Evolutionary conservation across 2,329 filamentous ascomycete genomes (phyloP).

Genomic region (Colletotrichum lentis): DNA sequence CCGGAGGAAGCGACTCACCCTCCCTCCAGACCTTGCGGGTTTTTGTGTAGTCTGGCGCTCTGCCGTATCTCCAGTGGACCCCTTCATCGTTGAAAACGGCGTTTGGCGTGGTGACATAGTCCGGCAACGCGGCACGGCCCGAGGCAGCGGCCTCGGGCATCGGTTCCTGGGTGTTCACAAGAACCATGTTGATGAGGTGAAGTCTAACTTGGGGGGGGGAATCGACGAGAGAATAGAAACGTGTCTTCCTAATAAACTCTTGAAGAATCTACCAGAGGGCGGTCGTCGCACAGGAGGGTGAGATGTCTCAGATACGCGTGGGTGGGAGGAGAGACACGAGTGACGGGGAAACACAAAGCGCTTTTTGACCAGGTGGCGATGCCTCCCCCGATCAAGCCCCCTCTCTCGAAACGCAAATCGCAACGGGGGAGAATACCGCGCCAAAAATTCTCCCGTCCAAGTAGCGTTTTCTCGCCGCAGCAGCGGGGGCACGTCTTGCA

Average conservation of each 20-base stretch:
- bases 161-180: slow-evolving; percentile 22
- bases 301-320: slow-evolving; percentile 31
- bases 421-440: neutral
- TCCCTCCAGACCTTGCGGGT: slow-evolving; percentile 67
- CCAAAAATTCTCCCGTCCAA: slow-evolving; percentile 1
- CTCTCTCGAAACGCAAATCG: slow-evolving; percentile 25
- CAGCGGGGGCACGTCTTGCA: neutral
- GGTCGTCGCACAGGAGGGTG: slow-evolving; percentile 10
- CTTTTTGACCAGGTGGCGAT: slow-evolving; percentile 11
- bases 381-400: neutral
- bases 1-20: slow-evolving; percentile 53
- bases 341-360: slow-evolving; percentile 7
- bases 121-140: slow-evolving; percentile 5
- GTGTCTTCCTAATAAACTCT: slow-evolving; percentile 15
- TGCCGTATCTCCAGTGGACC: slow-evolving; percentile 32
- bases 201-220: neutral
- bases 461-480: slow-evolving; percentile 20
- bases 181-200: slow-evolving; percentile 23
- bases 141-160: slow-evolving; percentile 11
- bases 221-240: neutral
- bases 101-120: slow-evolving; percentile 32
- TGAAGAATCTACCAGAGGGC: neutral
- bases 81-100: slow-evolving; percentile 30
- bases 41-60: slow-evolving; percentile 67
- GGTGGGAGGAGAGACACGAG: slow-evolving; percentile 17